Conservation (phyloP, 768 basidiomycete genomes). For the Russula earlei region DNA sequence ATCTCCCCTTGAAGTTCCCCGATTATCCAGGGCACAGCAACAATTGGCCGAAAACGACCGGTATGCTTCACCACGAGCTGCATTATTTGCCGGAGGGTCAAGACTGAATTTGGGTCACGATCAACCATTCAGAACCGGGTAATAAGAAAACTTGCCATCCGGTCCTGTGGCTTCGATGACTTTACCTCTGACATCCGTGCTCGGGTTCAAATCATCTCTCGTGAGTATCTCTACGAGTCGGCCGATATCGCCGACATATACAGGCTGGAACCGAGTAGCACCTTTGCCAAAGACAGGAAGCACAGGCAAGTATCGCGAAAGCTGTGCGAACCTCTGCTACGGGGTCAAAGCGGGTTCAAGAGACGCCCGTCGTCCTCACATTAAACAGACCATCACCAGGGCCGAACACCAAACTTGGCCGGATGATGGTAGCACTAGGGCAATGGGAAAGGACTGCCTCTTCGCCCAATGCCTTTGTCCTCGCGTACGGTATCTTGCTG, state of each 20-base stretch:
- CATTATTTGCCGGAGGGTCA: slow-evolving; percentile 62
- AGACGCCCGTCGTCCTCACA: slow-evolving; percentile 30
- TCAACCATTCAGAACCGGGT: slow-evolving; percentile 20
- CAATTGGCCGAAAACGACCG: slow-evolving; percentile 42
- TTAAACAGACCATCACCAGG: slow-evolving; percentile 70
- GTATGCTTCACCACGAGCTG: slow-evolving; percentile 48
- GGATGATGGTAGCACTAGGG: slow-evolving; percentile 48
- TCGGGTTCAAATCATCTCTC: slow-evolving; percentile 34
- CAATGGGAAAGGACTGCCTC: slow-evolving; percentile 37
- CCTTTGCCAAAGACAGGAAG: slow-evolving; percentile 76
- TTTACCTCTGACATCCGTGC: slow-evolving; percentile 31
- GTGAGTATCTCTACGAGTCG: slow-evolving; percentile 49
- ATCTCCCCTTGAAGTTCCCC: slow-evolving; percentile 58
- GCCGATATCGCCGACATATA: slow-evolving; percentile 63
- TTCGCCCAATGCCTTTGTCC: slow-evolving; percentile 59
- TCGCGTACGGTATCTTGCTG: slow-evolving; percentile 49
- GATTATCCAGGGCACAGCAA: slow-evolving; percentile 54
- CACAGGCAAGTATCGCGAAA: slow-evolving; percentile 55
- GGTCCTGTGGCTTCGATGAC: slow-evolving; percentile 42
- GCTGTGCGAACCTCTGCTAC: slow-evolving; percentile 48
- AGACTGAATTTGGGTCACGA: slow-evolving; percentile 33
- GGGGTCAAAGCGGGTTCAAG: background rate
- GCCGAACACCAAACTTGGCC: slow-evolving; percentile 69
- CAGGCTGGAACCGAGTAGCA: slow-evolving; percentile 55
- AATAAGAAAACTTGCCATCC: slow-evolving; percentile 36